Evolutionary conservation across 2,329 filamentous ascomycete species (phyloP).

Genomic region (Colletotrichum magnum): DNA sequence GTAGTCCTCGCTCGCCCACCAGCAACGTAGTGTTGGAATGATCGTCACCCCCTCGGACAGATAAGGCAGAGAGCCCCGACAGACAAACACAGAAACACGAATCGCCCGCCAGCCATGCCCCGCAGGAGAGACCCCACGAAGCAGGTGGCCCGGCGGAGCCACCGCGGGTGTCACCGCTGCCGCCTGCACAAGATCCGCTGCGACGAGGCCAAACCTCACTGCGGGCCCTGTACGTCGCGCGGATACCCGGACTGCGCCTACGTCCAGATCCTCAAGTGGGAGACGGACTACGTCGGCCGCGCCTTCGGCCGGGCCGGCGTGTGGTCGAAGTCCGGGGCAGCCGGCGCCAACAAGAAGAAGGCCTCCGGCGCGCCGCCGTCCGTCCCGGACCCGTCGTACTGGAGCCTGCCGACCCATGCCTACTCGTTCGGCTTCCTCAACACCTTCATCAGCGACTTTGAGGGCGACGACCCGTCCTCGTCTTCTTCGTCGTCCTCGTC

Average conservation of each 20-base stretch:
- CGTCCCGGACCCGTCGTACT: slow-evolving; percentile 17
- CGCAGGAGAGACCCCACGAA: slow-evolving; percentile 35
- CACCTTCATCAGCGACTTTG: slow-evolving; percentile 24
- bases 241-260: slow-evolving; percentile 42
- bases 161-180: slow-evolving; percentile 45
- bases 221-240: slow-evolving; percentile 42
- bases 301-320: slow-evolving; percentile 50
- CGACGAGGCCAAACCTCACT: slow-evolving; percentile 43
- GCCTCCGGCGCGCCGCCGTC: slow-evolving; percentile 19
- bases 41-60: background rate
- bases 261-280: slow-evolving; percentile 46
- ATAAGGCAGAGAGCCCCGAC: too few species aligned
- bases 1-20: background rate
- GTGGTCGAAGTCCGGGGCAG: slow-evolving; percentile 44
- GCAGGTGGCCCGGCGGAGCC: slow-evolving; percentile 41
- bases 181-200: slow-evolving; percentile 45
- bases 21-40: background rate
- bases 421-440: slow-evolving; percentile 34
- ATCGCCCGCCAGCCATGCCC: slow-evolving; percentile 16
- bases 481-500: slow-evolving; percentile 25
- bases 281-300: slow-evolving; percentile 47
- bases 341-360: slow-evolving; percentile 8
- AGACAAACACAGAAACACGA: background rate
- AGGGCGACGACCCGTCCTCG: slow-evolving; percentile 1
- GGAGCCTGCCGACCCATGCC: slow-evolving; percentile 23